Evolutionary conservation across 1,284 basidiomycete genomes (phyloP), one percentile per base, ranked within the genome.

Genomic region (Apiotrichum veenhuisii): DNA sequence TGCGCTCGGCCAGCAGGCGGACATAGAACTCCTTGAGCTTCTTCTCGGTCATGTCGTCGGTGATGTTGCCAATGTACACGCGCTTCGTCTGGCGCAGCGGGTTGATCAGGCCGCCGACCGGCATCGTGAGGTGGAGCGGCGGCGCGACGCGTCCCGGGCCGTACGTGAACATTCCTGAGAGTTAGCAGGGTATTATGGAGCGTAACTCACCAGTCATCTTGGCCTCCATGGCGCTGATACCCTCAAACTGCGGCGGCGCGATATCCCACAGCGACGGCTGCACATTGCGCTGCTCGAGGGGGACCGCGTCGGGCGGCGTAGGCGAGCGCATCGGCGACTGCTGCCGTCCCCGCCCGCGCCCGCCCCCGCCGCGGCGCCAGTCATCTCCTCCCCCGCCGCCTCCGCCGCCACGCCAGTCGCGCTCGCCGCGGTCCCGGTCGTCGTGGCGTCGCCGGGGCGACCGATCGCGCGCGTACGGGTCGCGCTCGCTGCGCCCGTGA

Each of bases 191-290:
- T 7, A 3, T 30, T 7, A n/a, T n/a, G n/a, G n/a, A n/a, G n/a
- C n/a, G n/a, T n/a, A 20, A 68, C 83, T 64, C 67, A 91, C 91
- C 93, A 53, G 94, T 97, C 77, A 93, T 89, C 77, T 98, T 99
- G 25, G 95, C 95, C 72, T 97, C 91, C 80, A 93, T 83, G 17
- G 94, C 92, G 3, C 87, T 87, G 67, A 97, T 91, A 66, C 90
- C 88, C 70, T 98, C 94, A 66, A 96, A 98, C 22, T 94, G 94
- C 15, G 89, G 88, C 14, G 95, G 91, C 73, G 90, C 87, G 26
- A 96, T 87, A 77, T 98, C 92, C 95, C 96, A 99, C 26, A 90
- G 89, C 52, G 90, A 91, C 11, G 89, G 87, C 69, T 89, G 89
- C 26, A 93, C 81, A 70, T 86, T 86, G 58, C 94, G 82, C 73